Evolutionary conservation across 1,284 basidiomycete species (phyloP).

Genomic region (Phlebopus sp.): DNA sequence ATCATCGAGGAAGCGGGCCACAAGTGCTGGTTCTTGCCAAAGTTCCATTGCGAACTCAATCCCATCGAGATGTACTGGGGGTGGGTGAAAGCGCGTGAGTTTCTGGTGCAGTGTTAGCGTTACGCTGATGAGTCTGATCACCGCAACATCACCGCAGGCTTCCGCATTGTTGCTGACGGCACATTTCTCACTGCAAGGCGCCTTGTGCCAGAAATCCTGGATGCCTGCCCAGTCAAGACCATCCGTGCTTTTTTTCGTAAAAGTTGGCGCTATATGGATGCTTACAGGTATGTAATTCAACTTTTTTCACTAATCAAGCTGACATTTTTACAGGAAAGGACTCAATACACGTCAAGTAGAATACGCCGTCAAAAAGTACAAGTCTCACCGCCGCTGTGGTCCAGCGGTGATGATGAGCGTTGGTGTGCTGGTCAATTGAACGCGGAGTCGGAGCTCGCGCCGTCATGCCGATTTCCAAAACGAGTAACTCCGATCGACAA

Average conservation of each 20-base stretch:
- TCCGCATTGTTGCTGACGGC: too few relatives aligned
- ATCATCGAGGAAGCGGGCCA: slow-evolving; percentile 8
- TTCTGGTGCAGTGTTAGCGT: too few relatives aligned
- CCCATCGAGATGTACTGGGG: slow-evolving; percentile 27
- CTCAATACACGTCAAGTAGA: not conserved
- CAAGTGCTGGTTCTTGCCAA: slow-evolving; percentile 9
- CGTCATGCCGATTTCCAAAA: too few relatives aligned
- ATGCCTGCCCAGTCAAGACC: too few relatives aligned
- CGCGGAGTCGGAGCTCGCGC: too few relatives aligned
- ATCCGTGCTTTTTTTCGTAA: not conserved
- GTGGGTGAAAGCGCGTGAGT: slow-evolving; percentile 1
- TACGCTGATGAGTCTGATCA: too few relatives aligned
- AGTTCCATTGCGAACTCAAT: slow-evolving; percentile 16
- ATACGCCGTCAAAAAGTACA: slow-evolving; percentile 4
- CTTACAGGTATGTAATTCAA: slow-evolving; percentile 2
- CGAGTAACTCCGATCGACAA: too few relatives aligned
- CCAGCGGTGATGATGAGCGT: too few relatives aligned
- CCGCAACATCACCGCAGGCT: too few relatives aligned
- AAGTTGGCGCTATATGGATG: slow-evolving; percentile 4
- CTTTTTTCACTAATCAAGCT: not conserved
- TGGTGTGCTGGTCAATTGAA: too few relatives aligned
- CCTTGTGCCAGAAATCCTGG: too few relatives aligned
- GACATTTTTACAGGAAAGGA: not conserved
- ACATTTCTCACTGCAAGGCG: too few relatives aligned
- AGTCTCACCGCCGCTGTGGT: not conserved